Conservation (phyloP, 2,329 filamentous ascomycete genomes). For the Meredithiella fracta region DNA sequence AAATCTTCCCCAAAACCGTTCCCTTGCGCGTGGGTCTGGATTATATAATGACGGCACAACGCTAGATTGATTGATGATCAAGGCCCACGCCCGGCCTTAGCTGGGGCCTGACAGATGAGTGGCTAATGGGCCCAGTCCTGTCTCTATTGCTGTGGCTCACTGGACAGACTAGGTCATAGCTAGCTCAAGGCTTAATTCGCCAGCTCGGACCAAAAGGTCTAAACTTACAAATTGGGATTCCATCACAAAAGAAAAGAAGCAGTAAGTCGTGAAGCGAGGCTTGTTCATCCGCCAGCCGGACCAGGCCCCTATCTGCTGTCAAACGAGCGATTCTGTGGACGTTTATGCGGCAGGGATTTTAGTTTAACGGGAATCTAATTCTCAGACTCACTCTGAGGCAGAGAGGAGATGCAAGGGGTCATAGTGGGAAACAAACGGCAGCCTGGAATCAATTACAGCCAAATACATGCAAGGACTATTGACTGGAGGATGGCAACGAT, state of each 20-base stretch:
- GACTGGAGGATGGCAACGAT: too few relatives aligned
- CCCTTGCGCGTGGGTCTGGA: neutral
- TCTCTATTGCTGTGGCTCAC: too few relatives aligned
- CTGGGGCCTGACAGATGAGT: neutral
- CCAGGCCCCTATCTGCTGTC: too few relatives aligned
- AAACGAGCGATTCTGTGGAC: too few relatives aligned
- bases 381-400: neutral
- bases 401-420: neutral
- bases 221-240: neutral
- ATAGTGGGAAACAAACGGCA: neutral
- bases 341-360: neutral
- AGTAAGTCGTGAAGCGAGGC: neutral
- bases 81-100: neutral
- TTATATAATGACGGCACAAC: constrained; percentile 1
- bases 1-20: neutral
- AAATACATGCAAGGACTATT: too few relatives aligned
- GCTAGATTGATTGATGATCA: neutral
- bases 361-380: neutral
- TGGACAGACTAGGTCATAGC: neutral
- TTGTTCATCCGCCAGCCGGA: too few relatives aligned
- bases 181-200: neutral
- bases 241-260: neutral
- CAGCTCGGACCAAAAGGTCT: neutral
- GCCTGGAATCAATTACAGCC: neutral
- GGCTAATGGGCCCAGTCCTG: too few relatives aligned